These are phyloP conservation scores for Hyaloscypha variabilis DNA, from an alignment of 495 filamentous ascomycete genomes.

Conservation along the genomic window DNA sequence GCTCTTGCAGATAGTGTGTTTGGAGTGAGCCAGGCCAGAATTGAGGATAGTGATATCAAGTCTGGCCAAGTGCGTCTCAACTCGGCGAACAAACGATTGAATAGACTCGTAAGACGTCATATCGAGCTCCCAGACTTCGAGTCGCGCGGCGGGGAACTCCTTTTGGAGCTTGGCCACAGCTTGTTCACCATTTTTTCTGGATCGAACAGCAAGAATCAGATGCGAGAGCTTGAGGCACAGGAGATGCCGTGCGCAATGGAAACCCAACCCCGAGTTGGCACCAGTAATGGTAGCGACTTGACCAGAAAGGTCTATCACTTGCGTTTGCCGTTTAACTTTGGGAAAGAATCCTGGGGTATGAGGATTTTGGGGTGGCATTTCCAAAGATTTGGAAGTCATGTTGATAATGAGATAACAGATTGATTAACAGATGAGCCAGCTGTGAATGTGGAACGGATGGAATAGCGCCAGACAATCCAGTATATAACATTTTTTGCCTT, in stretches of 20 bases:
- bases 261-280: slow-evolving; percentile 52
- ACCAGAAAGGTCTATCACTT: no score
- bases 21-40: slow-evolving; percentile 42
- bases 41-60: slow-evolving; percentile 57
- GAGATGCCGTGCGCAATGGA: slow-evolving; percentile 48
- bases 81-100: slow-evolving; percentile 42
- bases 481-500: no score
- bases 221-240: slow-evolving; percentile 44
- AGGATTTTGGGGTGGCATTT: no score
- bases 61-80: slow-evolving; percentile 24
- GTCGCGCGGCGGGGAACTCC: slow-evolving; percentile 36
- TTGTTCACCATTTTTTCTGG: slow-evolving; percentile 44
- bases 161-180: slow-evolving; percentile 40
- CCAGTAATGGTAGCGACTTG: slow-evolving; percentile 59
- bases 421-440: no score
- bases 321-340: no score
- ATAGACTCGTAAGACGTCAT: slow-evolving; percentile 49
- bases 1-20: slow-evolving; percentile 30
- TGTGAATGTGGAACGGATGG: no score
- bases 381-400: no score
- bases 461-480: no score
- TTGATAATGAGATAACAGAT: no score
- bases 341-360: no score
- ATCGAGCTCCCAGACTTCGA: slow-evolving; percentile 57
- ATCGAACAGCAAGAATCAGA: slow-evolving; percentile 58